Conservation (phyloP, 768 basidiomycete species). For the Podaxis mareebaensis region DNA sequence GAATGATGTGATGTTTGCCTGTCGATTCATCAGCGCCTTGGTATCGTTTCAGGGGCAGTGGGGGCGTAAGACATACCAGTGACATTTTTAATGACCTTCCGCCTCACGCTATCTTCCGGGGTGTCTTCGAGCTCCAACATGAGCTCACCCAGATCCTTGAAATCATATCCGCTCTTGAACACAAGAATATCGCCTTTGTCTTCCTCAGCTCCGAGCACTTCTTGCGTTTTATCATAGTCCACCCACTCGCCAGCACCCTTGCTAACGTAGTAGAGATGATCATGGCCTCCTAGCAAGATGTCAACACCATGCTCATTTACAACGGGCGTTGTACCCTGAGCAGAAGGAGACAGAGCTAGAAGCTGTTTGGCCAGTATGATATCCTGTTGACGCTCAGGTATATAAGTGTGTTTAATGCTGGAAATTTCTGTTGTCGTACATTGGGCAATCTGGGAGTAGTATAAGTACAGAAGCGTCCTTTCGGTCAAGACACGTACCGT, state of each 20-base stretch:
- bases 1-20: constrained; percentile 71
- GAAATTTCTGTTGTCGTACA: constrained; percentile 28
- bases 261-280: constrained; percentile 79
- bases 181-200: constrained; percentile 72
- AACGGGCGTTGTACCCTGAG: constrained; percentile 44
- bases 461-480: not conserved
- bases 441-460: constrained; percentile 44
- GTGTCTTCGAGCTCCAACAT: constrained; percentile 60
- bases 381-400: constrained; percentile 47
- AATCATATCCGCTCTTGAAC: constrained; percentile 89
- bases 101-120: constrained; percentile 62
- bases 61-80: constrained; percentile 43
- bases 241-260: constrained; percentile 70
- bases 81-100: constrained; percentile 61
- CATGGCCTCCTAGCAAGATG: constrained; percentile 85
- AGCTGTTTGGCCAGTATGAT: constrained; percentile 69
- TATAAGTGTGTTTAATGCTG: not conserved
- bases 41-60: not conserved
- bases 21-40: constrained; percentile 3
- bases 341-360: constrained; percentile 56
- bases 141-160: constrained; percentile 82
- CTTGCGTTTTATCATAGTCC: constrained; percentile 51
- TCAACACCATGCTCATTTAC: constrained; percentile 73
- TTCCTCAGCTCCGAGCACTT: constrained; percentile 66
- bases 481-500: constrained; percentile 42